Base-by-base conservation (phyloP, 2,329 filamentous ascomycete genomes). In the Botrytis pseudocinerea region DNA sequence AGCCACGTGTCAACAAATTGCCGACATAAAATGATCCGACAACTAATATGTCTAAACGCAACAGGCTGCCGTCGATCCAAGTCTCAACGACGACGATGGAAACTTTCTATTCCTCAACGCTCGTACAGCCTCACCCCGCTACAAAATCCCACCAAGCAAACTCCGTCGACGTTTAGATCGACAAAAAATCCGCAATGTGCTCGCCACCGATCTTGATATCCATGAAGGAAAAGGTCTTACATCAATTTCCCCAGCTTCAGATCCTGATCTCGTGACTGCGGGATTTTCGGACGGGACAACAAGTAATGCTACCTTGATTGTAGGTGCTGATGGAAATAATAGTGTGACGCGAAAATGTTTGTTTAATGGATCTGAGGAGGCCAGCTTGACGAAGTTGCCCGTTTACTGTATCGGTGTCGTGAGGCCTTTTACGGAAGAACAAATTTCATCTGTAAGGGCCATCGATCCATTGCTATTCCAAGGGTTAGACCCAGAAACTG, bases 401-500 rank as follows among this genome's bases (percentile, higher is more conserved):
- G 80, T 83, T 20, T 80, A 81, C 32, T 76, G 85, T 68, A 75
- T 83, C 32, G 84, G 84, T 8, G 81, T 81, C 2, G 80, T 81
- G 7, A 77, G 83, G 0, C 78, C 82, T 68, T 79, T 85, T 73
- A 82, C 80, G 1, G 79, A 82, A 35, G 79, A 82, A 75, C 76
- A 83, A 81, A 79, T 77, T 82, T 75, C 78, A 80, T 76, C 82
- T 10, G 80, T 86, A 12, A 81, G 83, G n/a, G 81, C 80, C 1
- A 83, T 89, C 40, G 87, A 89, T 73, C 87, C 87, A 0, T 82
- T 86, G 59, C 84, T 89, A 38, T 87, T 89, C 77, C 85, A 88
- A 73, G 87, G 85, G 4, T 82, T 84, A 18, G 85, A 89, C 77
- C 86, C 87, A 0, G 80, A 83, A 6, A 86, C 84, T 0, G 83